These are phyloP conservation scores for Agaricus subrufescens DNA, from an alignment of 768 basidiomycete species.

Conservation along the genomic window DNA sequence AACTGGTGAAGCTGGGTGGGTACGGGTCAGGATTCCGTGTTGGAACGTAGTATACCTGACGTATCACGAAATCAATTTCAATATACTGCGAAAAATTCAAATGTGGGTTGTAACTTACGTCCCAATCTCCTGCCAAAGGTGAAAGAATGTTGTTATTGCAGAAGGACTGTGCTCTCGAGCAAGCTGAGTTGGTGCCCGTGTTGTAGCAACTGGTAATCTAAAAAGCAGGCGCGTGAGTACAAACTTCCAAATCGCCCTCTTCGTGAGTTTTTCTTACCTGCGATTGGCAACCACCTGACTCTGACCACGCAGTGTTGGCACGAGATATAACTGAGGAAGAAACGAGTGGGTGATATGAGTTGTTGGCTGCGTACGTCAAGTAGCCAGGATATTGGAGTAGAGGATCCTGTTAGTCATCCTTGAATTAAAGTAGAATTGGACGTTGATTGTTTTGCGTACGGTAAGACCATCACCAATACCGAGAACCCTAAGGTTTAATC, in stretches of 20 bases:
- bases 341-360: constrained; percentile 55
- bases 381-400: constrained; percentile 56
- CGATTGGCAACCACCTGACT: constrained; percentile 42
- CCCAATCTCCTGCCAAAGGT: constrained; percentile 49
- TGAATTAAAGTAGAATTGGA: neutral
- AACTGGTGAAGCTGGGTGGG: constrained; percentile 35
- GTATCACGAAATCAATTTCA: neutral
- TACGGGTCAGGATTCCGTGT: constrained; percentile 40
- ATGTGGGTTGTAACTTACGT: constrained; percentile 29
- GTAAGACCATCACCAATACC: constrained; percentile 62
- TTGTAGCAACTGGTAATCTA: constrained; percentile 52
- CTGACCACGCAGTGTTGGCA: constrained; percentile 40
- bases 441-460: constrained; percentile 24
- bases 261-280: constrained; percentile 26
- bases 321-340: constrained; percentile 31
- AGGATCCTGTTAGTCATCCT: constrained; percentile 25
- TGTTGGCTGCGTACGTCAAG: constrained; percentile 47
- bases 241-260: neutral
- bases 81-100: no score
- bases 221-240: neutral
- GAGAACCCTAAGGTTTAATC: constrained; percentile 57
- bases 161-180: constrained; percentile 51
- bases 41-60: constrained; percentile 44
- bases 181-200: constrained; percentile 41
- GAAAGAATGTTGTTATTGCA: constrained; percentile 55